Base-by-base conservation (phyloP, 2,329 filamentous ascomycete species). In the Cercospora janseana region DNA sequence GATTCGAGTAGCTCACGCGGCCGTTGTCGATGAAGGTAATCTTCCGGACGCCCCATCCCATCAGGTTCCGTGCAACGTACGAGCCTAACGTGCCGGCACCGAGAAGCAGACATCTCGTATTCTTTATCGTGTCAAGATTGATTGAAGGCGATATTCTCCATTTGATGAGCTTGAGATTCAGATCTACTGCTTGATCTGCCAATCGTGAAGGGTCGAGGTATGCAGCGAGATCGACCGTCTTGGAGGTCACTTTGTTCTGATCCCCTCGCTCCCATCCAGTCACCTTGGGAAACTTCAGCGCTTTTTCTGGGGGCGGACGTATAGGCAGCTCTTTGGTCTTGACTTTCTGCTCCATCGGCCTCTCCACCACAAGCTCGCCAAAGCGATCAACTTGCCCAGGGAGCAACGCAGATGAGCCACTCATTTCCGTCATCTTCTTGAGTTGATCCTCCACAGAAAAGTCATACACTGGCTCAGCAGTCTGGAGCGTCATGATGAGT, bases 151-250 rank as follows among this genome's bases (percentile, higher is more conserved):
- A 88, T 62, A 98, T 89, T 29, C 93, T 85, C 93, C 93, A 98
- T 72, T 96, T 98, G 85, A 98, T 98, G 51, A 98, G 79, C 71
- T 97, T 97, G 53, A 97, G 77, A 64, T 98, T 98, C 51, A 98
- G 78, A 64, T 98, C 93, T 7, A 97, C 92, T 0, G 91, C 90
- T 67, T 95, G 90, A 66, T 97, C 91, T 16, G 93, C 93, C 13
- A 97, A 76, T 60, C 85, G 84, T 26, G 79, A 76, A 5, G 93
- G 92, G 65, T 98, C 91, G 86, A 98, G 92, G 62, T 95, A 95
- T 62, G 93, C 89, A 15, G 87, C 86, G 6, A 98, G 77, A 63
- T 94, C 89, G 10, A 89, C 88, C 13, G 86, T 79, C 58, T 87
- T 84, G 12, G 87, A 83, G 13, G 82, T 81, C 13, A 97, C 75